Evolutionary conservation across 768 basidiomycete species (phyloP).

Genomic region (Inosperma sp.): DNA sequence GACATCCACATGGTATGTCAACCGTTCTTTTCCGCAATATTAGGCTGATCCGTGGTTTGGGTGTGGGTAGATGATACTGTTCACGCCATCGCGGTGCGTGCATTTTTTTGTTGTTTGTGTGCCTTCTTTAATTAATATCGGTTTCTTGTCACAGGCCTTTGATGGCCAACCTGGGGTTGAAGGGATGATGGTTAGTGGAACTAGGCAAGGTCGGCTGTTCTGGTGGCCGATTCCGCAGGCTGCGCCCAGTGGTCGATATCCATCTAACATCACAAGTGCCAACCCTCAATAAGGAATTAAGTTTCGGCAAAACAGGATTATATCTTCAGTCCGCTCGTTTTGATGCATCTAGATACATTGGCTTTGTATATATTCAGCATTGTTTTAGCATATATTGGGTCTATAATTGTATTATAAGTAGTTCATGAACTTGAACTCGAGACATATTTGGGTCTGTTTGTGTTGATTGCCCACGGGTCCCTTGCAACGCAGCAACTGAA

Average conservation of each 20-base stretch:
- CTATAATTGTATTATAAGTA: not conserved
- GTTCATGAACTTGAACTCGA: not conserved
- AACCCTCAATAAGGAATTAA: too few species aligned
- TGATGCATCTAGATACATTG: not conserved
- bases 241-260: constrained; percentile 15
- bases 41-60: constrained; percentile 14
- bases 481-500: constrained; percentile 7
- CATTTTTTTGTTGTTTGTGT: constrained; percentile 9
- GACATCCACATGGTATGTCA: constrained; percentile 60
- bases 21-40: constrained; percentile 17
- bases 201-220: constrained; percentile 47
- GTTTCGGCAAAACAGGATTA: too few species aligned
- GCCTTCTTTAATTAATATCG: constrained; percentile 1
- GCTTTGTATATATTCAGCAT: too few species aligned
- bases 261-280: not conserved
- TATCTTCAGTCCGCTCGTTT: not conserved
- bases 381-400: too few species aligned
- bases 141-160: constrained; percentile 35
- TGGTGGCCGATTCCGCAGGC: constrained; percentile 55
- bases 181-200: constrained; percentile 53
- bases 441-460: constrained; percentile 7
- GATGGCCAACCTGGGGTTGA: constrained; percentile 39
- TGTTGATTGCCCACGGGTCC: constrained; percentile 7
- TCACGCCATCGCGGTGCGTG: constrained; percentile 40
- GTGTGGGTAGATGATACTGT: constrained; percentile 34